Evolutionary conservation across 2,329 filamentous ascomycete species (phyloP), one percentile per base, ranked within the genome.

Genomic region (Plectosphaerella cucumerina): DNA sequence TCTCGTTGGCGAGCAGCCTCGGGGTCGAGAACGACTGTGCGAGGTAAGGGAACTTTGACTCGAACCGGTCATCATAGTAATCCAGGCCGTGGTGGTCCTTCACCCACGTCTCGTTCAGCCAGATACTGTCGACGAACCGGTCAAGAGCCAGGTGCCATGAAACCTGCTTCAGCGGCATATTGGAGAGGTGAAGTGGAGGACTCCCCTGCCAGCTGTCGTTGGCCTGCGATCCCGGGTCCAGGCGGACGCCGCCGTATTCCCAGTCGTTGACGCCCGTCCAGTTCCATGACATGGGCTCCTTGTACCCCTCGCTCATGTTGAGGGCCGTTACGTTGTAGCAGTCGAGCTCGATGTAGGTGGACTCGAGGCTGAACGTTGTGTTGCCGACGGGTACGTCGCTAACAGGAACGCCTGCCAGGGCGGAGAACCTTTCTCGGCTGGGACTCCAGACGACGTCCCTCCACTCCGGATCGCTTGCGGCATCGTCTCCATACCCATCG

Each of bases 71-170:
- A n/a, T 37, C 23, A 4, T 34, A 18, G 10, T 34, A 14, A 12
- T 15, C n/a, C 17, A 34, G 11, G 17, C 44, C 44, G 15, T 33
- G 41, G n/a, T 10, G 20, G 18, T 5, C n/a, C n/a, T n/a, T n/a
- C 33, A 10, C 34, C 22, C 43, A n/a, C 15, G 44, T 47, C 18
- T 6, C 17, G 23, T 22, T 50, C 23, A 14, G 12, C 33, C 48
- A 43, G 45, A 17, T 23, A 21, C 9, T 4, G 23, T 50, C 49
- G 8, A 53, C 42, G 11, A 53, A 49, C 9, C 42, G 33, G 46
- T 51, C 49, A 8, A 51, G 5, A 10, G 52, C 49, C 21, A 53
- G 22, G 12, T 20, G 44, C 52, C 52, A 53, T 12, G 14, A n/a
- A 5, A 21, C 14, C 34, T n/a, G 9, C 14, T 4, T n/a, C 18